These are phyloP conservation scores for Myxozyma kluyveri DNA, from an alignment of 805 yeast species.

Conservation along the genomic window DNA sequence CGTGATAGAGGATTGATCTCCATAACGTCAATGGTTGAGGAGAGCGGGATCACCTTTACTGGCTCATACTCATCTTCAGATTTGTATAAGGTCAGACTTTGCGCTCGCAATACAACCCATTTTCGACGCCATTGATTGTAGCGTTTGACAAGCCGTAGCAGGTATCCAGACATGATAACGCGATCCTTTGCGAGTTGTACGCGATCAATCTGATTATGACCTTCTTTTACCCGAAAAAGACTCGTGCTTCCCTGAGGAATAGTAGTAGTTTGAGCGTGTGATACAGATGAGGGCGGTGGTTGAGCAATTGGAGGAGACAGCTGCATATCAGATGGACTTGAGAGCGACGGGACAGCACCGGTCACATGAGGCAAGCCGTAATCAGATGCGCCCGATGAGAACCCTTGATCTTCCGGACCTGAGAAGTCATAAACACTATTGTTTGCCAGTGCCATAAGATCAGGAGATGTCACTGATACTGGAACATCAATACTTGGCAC, in stretches of 20 bases:
- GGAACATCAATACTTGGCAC: not conserved
- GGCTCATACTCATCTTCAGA: slow-evolving; percentile 33
- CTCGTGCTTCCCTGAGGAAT: not conserved
- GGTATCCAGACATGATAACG: slow-evolving; percentile 44
- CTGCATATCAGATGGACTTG: slow-evolving; percentile 9
- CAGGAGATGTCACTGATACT: not conserved
- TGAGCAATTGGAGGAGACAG: not conserved
- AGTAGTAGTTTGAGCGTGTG: not conserved
- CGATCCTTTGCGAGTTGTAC: slow-evolving; percentile 37
- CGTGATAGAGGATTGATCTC: slow-evolving; percentile 50
- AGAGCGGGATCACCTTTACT: slow-evolving; percentile 39
- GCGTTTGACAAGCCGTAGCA: slow-evolving; percentile 43
- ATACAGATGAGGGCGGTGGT: not conserved
- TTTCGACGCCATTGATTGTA: slow-evolving; percentile 51
- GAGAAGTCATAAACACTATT: slow-evolving; percentile 21
- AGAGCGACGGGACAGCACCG: not conserved
- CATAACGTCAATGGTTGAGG: slow-evolving; percentile 47
- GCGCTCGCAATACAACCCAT: slow-evolving; percentile 46
- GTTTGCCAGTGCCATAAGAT: slow-evolving; percentile 1
- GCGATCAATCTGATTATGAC: slow-evolving; percentile 9
- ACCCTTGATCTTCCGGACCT: slow-evolving; percentile 25
- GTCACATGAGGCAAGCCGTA: slow-evolving; percentile 9
- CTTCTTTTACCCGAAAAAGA: not conserved
- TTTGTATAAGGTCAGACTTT: slow-evolving; percentile 45
- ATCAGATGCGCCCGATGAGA: slow-evolving; percentile 29